A percentile compares a stretch with the other conserved stretches of the same genome.
phyloP scores from a whole-genome alignment of 768 basidiomycete genomes.

The Lentinus brumalis region DNA sequence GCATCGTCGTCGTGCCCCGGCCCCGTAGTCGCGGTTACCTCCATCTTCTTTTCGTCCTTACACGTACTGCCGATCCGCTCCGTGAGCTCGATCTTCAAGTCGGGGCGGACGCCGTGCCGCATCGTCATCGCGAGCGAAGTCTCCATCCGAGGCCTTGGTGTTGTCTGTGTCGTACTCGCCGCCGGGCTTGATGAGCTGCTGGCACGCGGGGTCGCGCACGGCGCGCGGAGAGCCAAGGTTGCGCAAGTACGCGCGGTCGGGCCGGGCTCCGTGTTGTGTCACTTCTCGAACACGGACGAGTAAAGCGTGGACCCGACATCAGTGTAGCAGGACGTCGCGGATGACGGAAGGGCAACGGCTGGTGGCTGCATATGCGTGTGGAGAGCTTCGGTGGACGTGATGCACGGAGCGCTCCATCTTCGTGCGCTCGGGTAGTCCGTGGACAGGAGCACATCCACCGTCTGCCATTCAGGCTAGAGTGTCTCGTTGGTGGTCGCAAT shows the following conservation, averaged over 20 bases:
- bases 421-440: too few relatives aligned
- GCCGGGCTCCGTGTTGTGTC: constrained; percentile 50
- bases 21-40: constrained; percentile 45
- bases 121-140: constrained; percentile 27
- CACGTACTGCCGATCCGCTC: constrained; percentile 48
- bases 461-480: too few relatives aligned
- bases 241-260: too few relatives aligned
- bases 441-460: too few relatives aligned
- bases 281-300: background rate
- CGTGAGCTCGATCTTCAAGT: constrained; percentile 27
- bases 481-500: too few relatives aligned
- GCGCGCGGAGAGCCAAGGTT: constrained; percentile 34
- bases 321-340: constrained; percentile 2
- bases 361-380: background rate
- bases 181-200: constrained; percentile 21
- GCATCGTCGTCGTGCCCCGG: constrained; percentile 79
- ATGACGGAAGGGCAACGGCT: background rate
- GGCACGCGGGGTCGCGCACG: constrained; percentile 34
- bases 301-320: background rate
- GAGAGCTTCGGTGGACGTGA: background rate
- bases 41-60: constrained; percentile 40
- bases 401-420: background rate
- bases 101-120: constrained; percentile 22
- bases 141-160: constrained; percentile 24
- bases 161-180: constrained; percentile 14